Evolutionary conservation across 768 basidiomycete species (phyloP), one percentile per base, ranked within the genome.

Genomic region (Cyclocybe cylindracea): DNA sequence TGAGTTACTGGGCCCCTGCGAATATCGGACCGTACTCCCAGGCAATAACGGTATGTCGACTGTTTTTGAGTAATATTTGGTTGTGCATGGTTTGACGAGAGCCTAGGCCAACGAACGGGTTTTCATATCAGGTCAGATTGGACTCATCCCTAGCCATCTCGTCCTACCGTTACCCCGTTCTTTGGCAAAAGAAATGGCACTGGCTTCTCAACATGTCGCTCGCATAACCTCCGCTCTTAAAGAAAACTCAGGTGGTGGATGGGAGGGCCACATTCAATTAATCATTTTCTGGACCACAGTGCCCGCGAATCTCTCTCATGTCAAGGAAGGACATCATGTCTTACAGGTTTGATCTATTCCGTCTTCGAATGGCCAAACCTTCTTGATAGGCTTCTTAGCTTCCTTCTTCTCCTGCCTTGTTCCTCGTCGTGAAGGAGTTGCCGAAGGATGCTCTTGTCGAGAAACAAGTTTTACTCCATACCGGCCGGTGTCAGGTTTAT

Each of bases 11-110:
- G 97, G 97, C 95, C 24, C 94, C 97, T 10, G 97, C 97, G 8
- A 99, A 98, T 66, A 98, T 99, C 48, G 97, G 97, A 0, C 97
- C 97, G 4, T 99, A 99, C 68, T 97, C 94, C 4, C 97, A 99
- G 70, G 89, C 93, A 2, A 82, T 98, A 57, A 75, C 78, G 46
- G 96, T 95, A 47, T 60, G 84, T 44, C 0, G 71, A 45, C 43
- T 47, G 39, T 44, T 56, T 39, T 36, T 24, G 24, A 24, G 24
- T 16, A 16, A 16, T 16, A 42, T 34, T 38, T 11, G 16, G 13
- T 9, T 42, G 9, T 41, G 10, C 10, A 34, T 31, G 36, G 13
- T 33, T 39, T 5, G 51, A 31, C 24, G 53, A 46, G 36, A 43
- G 2, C 43, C 7, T 59, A 96, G 94, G 85, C 80, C 40, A 83